phyloP scores from a whole-genome alignment of 306 rosid species.

The Cucurbita ficifolia region DNA sequence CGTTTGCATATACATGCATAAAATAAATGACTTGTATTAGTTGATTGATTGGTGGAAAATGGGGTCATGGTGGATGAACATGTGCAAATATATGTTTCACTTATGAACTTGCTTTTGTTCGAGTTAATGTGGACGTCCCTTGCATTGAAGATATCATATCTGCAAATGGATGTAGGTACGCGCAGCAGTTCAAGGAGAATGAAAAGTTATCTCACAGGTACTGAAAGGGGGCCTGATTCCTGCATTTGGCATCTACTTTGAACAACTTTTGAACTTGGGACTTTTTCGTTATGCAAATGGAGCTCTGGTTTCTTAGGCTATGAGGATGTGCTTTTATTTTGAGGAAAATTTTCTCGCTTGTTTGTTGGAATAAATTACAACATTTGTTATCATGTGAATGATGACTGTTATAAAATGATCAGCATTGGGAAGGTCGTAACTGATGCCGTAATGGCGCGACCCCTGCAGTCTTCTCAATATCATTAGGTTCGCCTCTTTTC shows the following conservation, averaged over 20 bases:
- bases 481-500: no score
- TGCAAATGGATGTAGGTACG: constrained; percentile 23
- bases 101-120: not conserved
- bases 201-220: constrained; percentile 37
- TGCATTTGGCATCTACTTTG: not conserved
- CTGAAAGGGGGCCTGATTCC: constrained; percentile 10
- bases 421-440: not conserved
- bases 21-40: not conserved
- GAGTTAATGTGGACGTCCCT: not conserved
- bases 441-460: not conserved
- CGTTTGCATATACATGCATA: not conserved
- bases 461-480: not conserved
- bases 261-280: not conserved
- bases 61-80: not conserved
- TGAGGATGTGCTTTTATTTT: not conserved
- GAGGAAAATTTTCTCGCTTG: not conserved
- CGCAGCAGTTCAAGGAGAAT: constrained; percentile 23
- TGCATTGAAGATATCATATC: not conserved
- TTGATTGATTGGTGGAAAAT: not conserved
- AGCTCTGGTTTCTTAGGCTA: not conserved
- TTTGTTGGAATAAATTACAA: not conserved
- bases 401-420: not conserved
- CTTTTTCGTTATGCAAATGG: not conserved
- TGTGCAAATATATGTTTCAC: no score
- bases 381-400: not conserved